Evolutionary conservation across 2,329 filamentous ascomycete species (phyloP), one percentile per base, ranked within the genome.

Genomic region (Colletotrichum sp.): DNA sequence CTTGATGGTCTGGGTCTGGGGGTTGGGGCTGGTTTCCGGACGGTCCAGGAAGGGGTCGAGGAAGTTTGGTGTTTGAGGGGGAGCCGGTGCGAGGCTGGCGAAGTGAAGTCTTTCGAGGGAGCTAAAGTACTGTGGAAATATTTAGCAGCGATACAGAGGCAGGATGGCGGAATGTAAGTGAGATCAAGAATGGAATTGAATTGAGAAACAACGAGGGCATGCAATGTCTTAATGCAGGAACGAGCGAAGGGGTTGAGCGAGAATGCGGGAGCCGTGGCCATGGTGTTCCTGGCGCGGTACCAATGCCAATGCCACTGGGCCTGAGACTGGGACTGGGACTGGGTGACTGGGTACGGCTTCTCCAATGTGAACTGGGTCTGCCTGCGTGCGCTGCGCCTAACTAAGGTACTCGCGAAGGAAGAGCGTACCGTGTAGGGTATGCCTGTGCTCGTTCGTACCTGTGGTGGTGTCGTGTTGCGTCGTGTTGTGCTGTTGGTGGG

Each of bases 71-170:
- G 70, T 59, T 32, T 75, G 71, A 60, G 65, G 61, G 34, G 77
- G 55, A 32, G 77, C 66, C 24, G 76, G 72, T 15, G 77, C 67
- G 18, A 76, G 66, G 60, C 39, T 74, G 60, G 71, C 74, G 82
- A 95, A 92, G 79, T 92, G 91, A 74, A 94, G 88, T 74, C 93
- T 90, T 84, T 95, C 94, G 77, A 94, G 88, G 9, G 91, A 93
- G 36, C 93, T 94, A 85, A 95, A 95, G 85, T 94, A 95, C 91
- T 95, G 82, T 71, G 34, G 66, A 74, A 77, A 43, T 26, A 61
- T 71, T 78, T 77, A 78, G 77, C 67, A 77, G 26, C 34, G 55
- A 75, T 60, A 68, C 61, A 75, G 71, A 73, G 65, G 52, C 60
- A 64, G 28, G 15, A n/a, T 59, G 24, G 32, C n/a, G 39, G 48